These are phyloP conservation scores for Pichia sp. DNA, from an alignment of 1,139 yeast species.

Conservation along the genomic window DNA sequence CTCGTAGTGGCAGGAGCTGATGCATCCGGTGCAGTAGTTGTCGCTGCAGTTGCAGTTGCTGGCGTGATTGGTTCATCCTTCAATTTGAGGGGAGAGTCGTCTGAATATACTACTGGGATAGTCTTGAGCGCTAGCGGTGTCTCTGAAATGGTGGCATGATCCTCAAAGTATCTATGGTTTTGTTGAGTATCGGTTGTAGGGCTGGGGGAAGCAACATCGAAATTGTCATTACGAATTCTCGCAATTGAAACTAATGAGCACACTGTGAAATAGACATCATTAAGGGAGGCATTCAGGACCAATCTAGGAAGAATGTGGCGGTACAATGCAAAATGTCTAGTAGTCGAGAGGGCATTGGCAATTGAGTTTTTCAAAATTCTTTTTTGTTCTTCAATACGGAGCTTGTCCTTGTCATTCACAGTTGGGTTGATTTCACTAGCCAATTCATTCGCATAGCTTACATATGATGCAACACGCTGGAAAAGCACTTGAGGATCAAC, in stretches of 20 bases:
- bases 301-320: slow-evolving; percentile 60
- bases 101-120: background rate
- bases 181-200: background rate
- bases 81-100: background rate
- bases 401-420: slow-evolving; percentile 17
- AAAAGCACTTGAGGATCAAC: slow-evolving; percentile 40
- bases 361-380: slow-evolving; percentile 50
- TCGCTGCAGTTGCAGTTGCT: slow-evolving; percentile 31
- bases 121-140: slow-evolving; percentile 10
- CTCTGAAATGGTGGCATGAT: slow-evolving; percentile 6
- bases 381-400: slow-evolving; percentile 14
- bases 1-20: slow-evolving; percentile 21
- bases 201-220: background rate
- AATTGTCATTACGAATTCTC: slow-evolving; percentile 35
- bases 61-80: slow-evolving; percentile 12
- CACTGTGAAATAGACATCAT: slow-evolving; percentile 67
- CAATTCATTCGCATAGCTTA: slow-evolving; percentile 36
- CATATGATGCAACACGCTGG: slow-evolving; percentile 46
- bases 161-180: slow-evolving; percentile 1
- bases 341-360: slow-evolving; percentile 69
- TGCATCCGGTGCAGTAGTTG: background rate
- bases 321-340: slow-evolving; percentile 69
- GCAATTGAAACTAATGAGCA: slow-evolving; percentile 60
- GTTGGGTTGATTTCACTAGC: slow-evolving; percentile 32
- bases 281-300: slow-evolving; percentile 69